phyloP scores from a whole-genome alignment of 2,329 filamentous ascomycete genomes.

The Aaosphaeria pasadenensis region DNA sequence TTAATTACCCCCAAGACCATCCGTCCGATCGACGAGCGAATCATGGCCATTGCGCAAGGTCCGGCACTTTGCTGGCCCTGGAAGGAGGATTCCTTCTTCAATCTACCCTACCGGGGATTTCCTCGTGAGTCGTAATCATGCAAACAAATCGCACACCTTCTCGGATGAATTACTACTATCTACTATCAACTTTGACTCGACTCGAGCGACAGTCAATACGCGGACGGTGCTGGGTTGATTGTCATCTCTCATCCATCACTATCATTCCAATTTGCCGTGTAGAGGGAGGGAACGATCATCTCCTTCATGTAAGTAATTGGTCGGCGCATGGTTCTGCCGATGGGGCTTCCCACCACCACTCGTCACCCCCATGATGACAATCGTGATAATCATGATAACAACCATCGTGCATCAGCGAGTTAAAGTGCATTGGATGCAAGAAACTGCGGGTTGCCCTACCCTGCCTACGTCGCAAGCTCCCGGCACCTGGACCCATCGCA shows the following conservation, averaged over 20 bases:
- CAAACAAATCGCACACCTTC: too few species aligned
- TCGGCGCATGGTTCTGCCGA: neutral
- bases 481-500: constrained; percentile 7
- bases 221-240: too few species aligned
- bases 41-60: neutral
- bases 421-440: too few species aligned
- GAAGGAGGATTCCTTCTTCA: too few species aligned
- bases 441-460: neutral
- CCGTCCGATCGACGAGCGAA: constrained; percentile 2
- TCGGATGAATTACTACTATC: too few species aligned
- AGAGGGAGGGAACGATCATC: neutral
- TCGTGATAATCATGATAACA: neutral
- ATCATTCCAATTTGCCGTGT: neutral
- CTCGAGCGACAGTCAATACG: too few species aligned
- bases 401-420: neutral
- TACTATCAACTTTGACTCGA: too few species aligned
- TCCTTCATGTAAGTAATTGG: constrained; percentile 11
- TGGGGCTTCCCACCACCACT: too few species aligned
- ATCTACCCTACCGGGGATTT: too few species aligned
- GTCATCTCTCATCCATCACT: neutral
- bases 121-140: neutral
- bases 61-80: constrained; percentile 1
- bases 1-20: neutral
- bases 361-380: neutral
- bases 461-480: constrained; percentile 1